Evolutionary conservation across 225 moss, liverwort and hornwort genomes (phyloP).

Genomic region (Pseudoscleropodium purum): DNA sequence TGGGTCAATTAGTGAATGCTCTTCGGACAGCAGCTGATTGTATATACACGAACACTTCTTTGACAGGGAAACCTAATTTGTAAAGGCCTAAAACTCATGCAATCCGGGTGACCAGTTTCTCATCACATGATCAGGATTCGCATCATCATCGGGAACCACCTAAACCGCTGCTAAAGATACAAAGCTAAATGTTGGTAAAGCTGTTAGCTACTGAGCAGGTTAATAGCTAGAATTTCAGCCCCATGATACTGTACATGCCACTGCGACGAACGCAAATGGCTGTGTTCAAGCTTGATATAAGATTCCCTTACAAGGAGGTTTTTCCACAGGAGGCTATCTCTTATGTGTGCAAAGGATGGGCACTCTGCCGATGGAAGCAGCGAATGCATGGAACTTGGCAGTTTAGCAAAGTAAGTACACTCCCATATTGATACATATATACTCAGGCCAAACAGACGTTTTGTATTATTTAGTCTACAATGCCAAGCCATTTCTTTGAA

Average conservation of each 20-base stretch:
- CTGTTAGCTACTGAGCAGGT: neutral
- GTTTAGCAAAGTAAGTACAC: neutral
- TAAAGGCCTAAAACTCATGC: no score
- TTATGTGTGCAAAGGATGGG: conserved; percentile 19
- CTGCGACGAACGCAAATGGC: neutral
- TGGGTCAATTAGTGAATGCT: neutral
- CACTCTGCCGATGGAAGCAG: neutral
- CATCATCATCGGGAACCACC: neutral
- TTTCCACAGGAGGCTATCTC: neutral
- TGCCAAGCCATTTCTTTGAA: neutral
- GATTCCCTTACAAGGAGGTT: neutral
- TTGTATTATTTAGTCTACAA: neutral
- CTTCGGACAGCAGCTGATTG: neutral
- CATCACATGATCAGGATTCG: conserved; percentile 11
- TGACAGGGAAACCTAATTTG: neutral
- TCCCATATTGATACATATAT: neutral
- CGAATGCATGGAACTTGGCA: conserved; percentile 24
- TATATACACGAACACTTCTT: neutral
- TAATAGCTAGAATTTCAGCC: neutral
- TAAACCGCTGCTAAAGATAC: neutral
- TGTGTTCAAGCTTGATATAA: neutral
- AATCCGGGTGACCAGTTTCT: neutral
- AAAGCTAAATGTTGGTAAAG: no score
- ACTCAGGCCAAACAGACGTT: neutral
- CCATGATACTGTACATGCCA: neutral